Evolutionary conservation across 2,329 filamentous ascomycete genomes (phyloP).

Genomic region (Juglanconis sp.): DNA sequence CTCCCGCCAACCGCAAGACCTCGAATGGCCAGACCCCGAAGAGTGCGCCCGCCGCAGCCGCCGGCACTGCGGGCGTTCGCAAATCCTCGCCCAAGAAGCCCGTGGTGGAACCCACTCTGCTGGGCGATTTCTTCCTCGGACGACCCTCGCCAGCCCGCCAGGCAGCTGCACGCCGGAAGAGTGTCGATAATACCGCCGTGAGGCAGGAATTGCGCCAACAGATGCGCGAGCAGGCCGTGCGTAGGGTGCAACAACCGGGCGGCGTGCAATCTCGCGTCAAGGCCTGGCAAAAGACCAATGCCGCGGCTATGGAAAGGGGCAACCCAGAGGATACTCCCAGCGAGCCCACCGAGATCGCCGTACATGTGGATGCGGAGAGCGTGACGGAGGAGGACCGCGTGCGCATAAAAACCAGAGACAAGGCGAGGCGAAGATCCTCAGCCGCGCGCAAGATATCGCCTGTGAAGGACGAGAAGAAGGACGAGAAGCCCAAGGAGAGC

Average conservation of each 20-base stretch:
- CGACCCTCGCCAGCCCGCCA: constrained; percentile 54
- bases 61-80: constrained; percentile 25
- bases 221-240: constrained; percentile 57
- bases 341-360: constrained; percentile 59
- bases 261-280: constrained; percentile 77
- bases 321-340: constrained; percentile 51
- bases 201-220: constrained; percentile 52
- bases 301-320: constrained; percentile 55
- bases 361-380: constrained; percentile 56
- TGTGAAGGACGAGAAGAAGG: constrained; percentile 27
- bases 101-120: constrained; percentile 43
- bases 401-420: constrained; percentile 53
- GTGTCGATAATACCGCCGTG: constrained; percentile 51
- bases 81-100: constrained; percentile 34
- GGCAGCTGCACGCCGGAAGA: constrained; percentile 47
- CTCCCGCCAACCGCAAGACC: constrained; percentile 24
- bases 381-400: constrained; percentile 60
- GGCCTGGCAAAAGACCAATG: constrained; percentile 79
- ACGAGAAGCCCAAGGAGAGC: constrained; percentile 20
- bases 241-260: constrained; percentile 58
- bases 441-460: constrained; percentile 25
- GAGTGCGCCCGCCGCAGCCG: constrained; percentile 38
- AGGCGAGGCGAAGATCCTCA: constrained; percentile 30
- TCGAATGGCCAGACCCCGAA: constrained; percentile 35
- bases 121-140: constrained; percentile 57